Base-by-base conservation (phyloP, 805 yeast genomes). In the Yamadazyma olivae region DNA sequence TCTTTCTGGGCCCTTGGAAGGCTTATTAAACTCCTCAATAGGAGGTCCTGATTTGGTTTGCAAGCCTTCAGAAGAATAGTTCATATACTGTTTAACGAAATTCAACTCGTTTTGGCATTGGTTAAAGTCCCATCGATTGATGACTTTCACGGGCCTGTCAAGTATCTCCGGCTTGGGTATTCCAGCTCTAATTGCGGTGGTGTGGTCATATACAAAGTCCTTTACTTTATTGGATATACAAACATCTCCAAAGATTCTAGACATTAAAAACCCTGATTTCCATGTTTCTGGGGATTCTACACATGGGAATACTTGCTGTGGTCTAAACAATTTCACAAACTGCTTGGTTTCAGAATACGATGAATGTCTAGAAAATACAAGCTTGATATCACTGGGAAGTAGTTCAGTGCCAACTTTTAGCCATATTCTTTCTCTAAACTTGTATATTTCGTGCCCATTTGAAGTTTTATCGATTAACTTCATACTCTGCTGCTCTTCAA, bases 281-380 rank as follows among this genome's bases (percentile, higher is more conserved):
- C 74, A 71, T 0, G 58, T 45, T 1, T 42, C 24, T 6, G 26
- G 31, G 1, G 64, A 56, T 24, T 56, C 66, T n/a, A 57, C 58
- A 31, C 71, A 64, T 0, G 77, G 77, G 32, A 57, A 70, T 0
- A 73, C 73, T 32, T 69, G 69, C 9, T 36, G 45, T 0, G 75
- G 74, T 7, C 40, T 49, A 34, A 74, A 64, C 21, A 53, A 27
- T 4, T 51, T 41, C 1, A 73, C 46, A 9, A 74, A 61, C 7
- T 56, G 36, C 13, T 52, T 40, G 12, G 61, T 51, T 43, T 74
- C 79, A 6, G 57, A 32, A 38, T 59, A 74, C 2, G 77, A 69
- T 1, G 77, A 70, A 40, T 74, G 78, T 28, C 77, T 48, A 4
- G 76, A 70, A 44, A 64, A 74, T 6, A 68, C 46, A 12, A 67